Base-by-base conservation (phyloP, 1,284 basidiomycete species). In the Cystobasidiaceae sp. region DNA sequence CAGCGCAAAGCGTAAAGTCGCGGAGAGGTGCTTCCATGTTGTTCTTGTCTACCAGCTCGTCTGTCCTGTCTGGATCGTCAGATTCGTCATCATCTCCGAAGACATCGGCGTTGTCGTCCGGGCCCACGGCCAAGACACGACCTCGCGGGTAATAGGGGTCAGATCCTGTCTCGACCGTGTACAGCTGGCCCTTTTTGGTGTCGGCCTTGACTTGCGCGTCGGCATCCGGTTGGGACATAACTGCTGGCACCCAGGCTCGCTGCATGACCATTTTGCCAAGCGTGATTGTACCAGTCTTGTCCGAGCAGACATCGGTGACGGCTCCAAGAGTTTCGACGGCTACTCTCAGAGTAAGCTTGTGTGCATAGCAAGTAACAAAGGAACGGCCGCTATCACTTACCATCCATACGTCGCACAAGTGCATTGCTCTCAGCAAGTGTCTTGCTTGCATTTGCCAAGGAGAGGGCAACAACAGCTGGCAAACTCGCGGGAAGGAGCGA, bases 221-320 rank as follows among this genome's bases (percentile, higher is more conserved):
- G 41, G 19, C 41, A 30, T 61, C 25, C 41, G 27, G 51, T 25
- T 19, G 48, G 0, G 69, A 57, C 17, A 57, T n/a, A 9, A 19
- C 25, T 21, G 39, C 54, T 3, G 83, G 82, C 1, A 85, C 72
- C 83, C 82, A 85, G 49, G 82, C 79, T 67, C 82, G 82, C 17
- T 81, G 80, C 25, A 83, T 80, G 7, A 83, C 82, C 79, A 80
- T 74, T 58, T 74, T 74, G 45, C 70, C 72, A 48, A 72, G 70
- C 0, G 84, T 86, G 17, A 86, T 76, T 0, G 84, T 86, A 27
- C 84, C 84, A 2, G 84, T 85, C 76, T 84, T 85, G 75, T 85
- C 84, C n/a, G 81, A 83, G 73, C 83, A 85, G 63, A 85, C 81
- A 71, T 84, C 82, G 52, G 83, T 81, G 4, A 72, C 71, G 19